These are phyloP conservation scores for Diaporthe sp. DNA, from an alignment of 2,329 filamentous ascomycete species.

Conservation along the genomic window DNA sequence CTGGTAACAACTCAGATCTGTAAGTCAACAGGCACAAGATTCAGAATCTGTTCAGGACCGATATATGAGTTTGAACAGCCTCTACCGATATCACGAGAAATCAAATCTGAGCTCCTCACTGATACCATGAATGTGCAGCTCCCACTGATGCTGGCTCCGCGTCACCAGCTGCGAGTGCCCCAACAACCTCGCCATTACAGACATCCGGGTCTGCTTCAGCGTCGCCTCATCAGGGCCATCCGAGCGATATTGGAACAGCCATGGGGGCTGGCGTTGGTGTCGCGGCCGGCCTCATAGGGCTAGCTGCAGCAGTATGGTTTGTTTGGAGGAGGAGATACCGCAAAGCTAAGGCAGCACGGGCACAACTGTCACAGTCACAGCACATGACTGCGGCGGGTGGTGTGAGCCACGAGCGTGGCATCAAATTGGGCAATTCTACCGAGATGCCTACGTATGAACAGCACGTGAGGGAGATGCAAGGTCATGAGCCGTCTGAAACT, in stretches of 20 bases:
- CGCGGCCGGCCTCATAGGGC: neutral
- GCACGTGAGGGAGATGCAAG: constrained; percentile 1
- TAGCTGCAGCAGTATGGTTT: neutral
- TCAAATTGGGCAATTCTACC: neutral
- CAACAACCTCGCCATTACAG: neutral
- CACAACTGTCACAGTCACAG: neutral
- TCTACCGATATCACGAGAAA: neutral
- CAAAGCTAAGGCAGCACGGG: neutral
- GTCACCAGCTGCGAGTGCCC: neutral
- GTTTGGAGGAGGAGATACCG: neutral
- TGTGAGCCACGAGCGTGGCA: neutral
- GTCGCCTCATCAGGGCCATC: neutral
- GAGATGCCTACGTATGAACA: constrained; percentile 17
- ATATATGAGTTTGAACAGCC: neutral
- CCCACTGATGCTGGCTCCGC: neutral
- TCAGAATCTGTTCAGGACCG: no score
- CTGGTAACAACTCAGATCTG: neutral
- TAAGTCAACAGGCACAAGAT: neutral
- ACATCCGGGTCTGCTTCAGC: neutral
- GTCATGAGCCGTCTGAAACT: no score
- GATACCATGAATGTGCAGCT: neutral
- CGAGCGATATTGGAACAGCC: neutral
- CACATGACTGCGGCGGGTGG: neutral
- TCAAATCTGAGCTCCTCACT: neutral
- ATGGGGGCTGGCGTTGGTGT: neutral